These are phyloP conservation scores for Warburgia ugandensis DNA, from an alignment of 164 flowering plant species.

Conservation along the genomic window DNA sequence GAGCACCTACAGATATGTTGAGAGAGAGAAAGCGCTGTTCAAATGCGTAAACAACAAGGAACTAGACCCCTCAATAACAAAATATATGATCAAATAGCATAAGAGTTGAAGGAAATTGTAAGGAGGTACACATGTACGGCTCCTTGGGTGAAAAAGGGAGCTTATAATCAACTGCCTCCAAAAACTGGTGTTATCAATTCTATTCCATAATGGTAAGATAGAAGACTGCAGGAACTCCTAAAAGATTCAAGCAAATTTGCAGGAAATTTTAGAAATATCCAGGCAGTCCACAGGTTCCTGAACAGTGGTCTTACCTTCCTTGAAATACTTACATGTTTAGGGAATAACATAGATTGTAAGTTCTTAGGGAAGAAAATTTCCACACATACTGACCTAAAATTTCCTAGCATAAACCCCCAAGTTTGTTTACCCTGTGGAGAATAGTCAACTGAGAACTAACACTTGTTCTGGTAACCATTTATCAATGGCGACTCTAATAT, in stretches of 20 bases:
- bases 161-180: conserved; percentile 94
- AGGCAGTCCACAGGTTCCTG: conserved; percentile 81
- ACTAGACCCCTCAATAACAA: background rate
- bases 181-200: conserved; percentile 78
- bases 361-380: conserved; percentile 5
- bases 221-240: conserved; percentile 72
- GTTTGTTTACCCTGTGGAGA: conserved; percentile 68
- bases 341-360: conserved; percentile 1
- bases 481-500: conserved; percentile 75
- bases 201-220: conserved; percentile 73
- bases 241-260: conserved; percentile 68
- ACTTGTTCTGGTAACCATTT: conserved; percentile 92
- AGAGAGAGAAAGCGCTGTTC: no score
- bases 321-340: conserved; percentile 32
- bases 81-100: background rate
- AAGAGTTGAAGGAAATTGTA: background rate
- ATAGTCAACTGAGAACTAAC: conserved; percentile 88
- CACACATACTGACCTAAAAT: conserved; percentile 58
- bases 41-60: no score
- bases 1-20: no score
- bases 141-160: conserved; percentile 5
- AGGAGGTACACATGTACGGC: background rate
- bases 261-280: conserved; percentile 68
- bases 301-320: conserved; percentile 93
- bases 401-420: conserved; percentile 92